Evolutionary conservation across 2,329 filamentous ascomycete genomes (phyloP).

Genomic region (Septoria linicola): DNA sequence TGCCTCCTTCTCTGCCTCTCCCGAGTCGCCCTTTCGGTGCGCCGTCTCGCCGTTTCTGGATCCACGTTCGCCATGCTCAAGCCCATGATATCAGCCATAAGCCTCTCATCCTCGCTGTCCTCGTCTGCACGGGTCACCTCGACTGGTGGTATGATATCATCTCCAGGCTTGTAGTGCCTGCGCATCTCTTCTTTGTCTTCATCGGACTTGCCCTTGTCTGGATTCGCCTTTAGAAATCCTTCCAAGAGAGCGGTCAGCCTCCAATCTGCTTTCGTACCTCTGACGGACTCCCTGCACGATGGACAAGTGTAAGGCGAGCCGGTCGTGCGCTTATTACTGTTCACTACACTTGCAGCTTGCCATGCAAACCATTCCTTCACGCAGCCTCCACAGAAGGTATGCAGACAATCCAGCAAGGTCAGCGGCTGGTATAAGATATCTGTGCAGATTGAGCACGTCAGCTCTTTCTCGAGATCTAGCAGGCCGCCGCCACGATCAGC

Average conservation of each 20-base stretch:
- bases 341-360: constrained; percentile 63
- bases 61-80: constrained; percentile 69
- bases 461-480: constrained; percentile 80
- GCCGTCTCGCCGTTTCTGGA: constrained; percentile 30
- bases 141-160: constrained; percentile 70
- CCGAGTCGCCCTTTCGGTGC: constrained; percentile 25
- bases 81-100: constrained; percentile 70
- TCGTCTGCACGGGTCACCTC: constrained; percentile 54
- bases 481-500: constrained; percentile 19
- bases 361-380: constrained; percentile 93
- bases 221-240: constrained; percentile 79
- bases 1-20: constrained; percentile 22
- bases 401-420: constrained; percentile 42
- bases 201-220: constrained; percentile 66
- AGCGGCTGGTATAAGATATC: constrained; percentile 57
- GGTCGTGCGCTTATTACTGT: constrained; percentile 31
- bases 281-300: constrained; percentile 81
- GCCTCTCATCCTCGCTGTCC: constrained; percentile 60
- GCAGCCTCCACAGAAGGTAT: constrained; percentile 90
- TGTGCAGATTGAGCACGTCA: constrained; percentile 96
- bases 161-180: constrained; percentile 74
- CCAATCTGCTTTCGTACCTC: constrained; percentile 85
- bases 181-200: constrained; percentile 76
- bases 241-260: constrained; percentile 86
- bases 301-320: constrained; percentile 77